A percentile compares a stretch with the other conserved stretches of the same genome.
Conservation (phyloP, 495 filamentous ascomycete species). For the Hypoxylon subgilvum region DNA sequence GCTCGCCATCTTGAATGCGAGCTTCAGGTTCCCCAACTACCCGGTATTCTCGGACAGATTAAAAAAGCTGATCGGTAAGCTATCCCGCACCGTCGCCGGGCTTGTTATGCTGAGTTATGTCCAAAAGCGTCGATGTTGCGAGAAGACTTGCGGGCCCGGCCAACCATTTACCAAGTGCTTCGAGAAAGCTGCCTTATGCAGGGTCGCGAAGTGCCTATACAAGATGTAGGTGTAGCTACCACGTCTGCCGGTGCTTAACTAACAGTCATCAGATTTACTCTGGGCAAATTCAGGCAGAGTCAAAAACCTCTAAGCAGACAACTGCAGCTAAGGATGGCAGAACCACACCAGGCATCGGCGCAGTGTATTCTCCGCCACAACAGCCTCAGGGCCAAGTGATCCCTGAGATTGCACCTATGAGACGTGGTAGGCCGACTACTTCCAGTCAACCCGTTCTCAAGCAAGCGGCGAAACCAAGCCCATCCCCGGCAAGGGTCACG, state of each 20-base stretch:
- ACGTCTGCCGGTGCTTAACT: not conserved
- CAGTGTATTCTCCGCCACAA: slow-evolving; percentile 71
- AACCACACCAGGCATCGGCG: slow-evolving; percentile 66
- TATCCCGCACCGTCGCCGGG: not conserved
- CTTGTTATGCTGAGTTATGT: slow-evolving; percentile 43
- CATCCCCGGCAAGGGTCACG: slow-evolving; percentile 73
- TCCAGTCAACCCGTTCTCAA: slow-evolving; percentile 46
- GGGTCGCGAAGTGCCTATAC: slow-evolving; percentile 84
- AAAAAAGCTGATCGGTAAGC: slow-evolving; percentile 88
- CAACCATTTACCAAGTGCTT: slow-evolving; percentile 93
- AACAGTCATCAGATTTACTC: slow-evolving; percentile 75
- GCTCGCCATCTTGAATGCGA: slow-evolving; percentile 97
- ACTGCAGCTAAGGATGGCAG: slow-evolving; percentile 41
- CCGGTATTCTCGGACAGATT: slow-evolving; percentile 87
- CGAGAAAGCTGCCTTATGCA: slow-evolving; percentile 87
- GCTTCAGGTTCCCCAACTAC: slow-evolving; percentile 87
- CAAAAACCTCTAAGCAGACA: slow-evolving; percentile 29
- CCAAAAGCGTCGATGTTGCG: slow-evolving; percentile 82
- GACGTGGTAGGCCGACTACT: slow-evolving; percentile 79
- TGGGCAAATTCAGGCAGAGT: slow-evolving; percentile 59
- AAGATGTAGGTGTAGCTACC: slow-evolving; percentile 70
- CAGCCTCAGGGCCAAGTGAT: slow-evolving; percentile 72
- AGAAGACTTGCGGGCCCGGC: slow-evolving; percentile 79
- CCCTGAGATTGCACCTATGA: slow-evolving; percentile 94
- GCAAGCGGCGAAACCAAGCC: slow-evolving; percentile 64